These are phyloP conservation scores for Nicotiana obtusifolia DNA, from an alignment of 257 asterid species.

Conservation along the genomic window DNA sequence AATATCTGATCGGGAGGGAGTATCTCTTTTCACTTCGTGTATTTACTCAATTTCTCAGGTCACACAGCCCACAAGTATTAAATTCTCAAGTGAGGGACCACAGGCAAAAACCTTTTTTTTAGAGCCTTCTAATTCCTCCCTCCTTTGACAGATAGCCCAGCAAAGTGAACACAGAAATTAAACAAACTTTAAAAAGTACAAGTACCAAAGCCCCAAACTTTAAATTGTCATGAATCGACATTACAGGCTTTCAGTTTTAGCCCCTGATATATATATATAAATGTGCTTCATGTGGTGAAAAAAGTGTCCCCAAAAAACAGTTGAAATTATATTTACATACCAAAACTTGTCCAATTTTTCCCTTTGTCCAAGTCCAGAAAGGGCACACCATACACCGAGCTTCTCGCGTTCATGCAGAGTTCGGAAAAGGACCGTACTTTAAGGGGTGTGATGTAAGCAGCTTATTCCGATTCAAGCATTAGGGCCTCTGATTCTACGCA, in stretches of 20 bases:
- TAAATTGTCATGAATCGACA: background rate
- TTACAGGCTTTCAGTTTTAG: background rate
- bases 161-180: background rate
- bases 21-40: too few relatives aligned
- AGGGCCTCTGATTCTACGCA: too few relatives aligned
- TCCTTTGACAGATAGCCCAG: too few relatives aligned
- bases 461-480: too few relatives aligned
- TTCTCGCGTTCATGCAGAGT: too few relatives aligned
- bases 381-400: too few relatives aligned
- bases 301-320: background rate
- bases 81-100: too few relatives aligned
- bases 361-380: background rate
- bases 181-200: background rate
- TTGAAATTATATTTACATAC: background rate
- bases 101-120: background rate
- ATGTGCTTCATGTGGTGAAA: background rate
- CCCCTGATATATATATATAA: background rate
- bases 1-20: too few relatives aligned
- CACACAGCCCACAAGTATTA: too few relatives aligned
- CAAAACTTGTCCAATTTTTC: background rate
- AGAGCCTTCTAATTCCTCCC: background rate
- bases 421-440: accelerated
- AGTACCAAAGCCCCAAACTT: background rate
- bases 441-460: too few relatives aligned
- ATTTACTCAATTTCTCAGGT: too few relatives aligned